Percentiles rank a stretch among this genome's conserved stretches.
These are phyloP conservation scores for Aspergillus chevalieri DNA, from an alignment of 2,329 filamentous ascomycete species.

Conservation along the genomic window DNA sequence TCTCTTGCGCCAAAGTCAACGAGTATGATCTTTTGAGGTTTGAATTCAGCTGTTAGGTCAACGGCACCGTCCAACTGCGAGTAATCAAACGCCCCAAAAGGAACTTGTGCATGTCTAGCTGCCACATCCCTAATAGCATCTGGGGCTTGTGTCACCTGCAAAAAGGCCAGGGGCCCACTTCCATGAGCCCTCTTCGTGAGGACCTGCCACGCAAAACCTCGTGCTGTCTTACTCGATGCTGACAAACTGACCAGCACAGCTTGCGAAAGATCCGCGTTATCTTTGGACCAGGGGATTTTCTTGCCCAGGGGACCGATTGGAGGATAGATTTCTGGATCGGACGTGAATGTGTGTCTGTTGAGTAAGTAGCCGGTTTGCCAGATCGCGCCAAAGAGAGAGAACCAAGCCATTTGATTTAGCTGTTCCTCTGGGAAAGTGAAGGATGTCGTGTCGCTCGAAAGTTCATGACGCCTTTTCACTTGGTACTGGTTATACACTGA, in stretches of 20 bases:
- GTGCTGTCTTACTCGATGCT: slow-evolving; percentile 27
- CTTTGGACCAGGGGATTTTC: slow-evolving; percentile 18
- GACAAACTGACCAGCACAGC: slow-evolving; percentile 28
- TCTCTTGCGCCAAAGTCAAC: no score
- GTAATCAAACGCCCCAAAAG: slow-evolving; percentile 8
- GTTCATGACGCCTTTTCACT: neutral
- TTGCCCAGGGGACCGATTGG: slow-evolving; percentile 11
- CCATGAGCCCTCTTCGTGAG: slow-evolving; percentile 8
- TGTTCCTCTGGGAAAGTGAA: slow-evolving; percentile 9
- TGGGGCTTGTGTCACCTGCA: slow-evolving; percentile 23
- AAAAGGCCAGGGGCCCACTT: slow-evolving; percentile 15
- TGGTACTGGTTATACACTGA: slow-evolving; percentile 44
- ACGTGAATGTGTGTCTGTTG: slow-evolving; percentile 26
- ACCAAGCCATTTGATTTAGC: slow-evolving; percentile 18
- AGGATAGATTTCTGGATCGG: slow-evolving; percentile 10
- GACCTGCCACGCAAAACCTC: slow-evolving; percentile 20
- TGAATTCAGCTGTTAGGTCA: slow-evolving; percentile 6
- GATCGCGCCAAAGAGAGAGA: slow-evolving; percentile 21
- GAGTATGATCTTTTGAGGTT: slow-evolving; percentile 10
- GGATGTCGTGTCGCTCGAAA: neutral
- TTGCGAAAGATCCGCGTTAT: slow-evolving; percentile 27
- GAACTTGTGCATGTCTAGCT: slow-evolving; percentile 1
- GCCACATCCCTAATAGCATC: slow-evolving; percentile 5
- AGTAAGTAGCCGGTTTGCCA: slow-evolving; percentile 27
- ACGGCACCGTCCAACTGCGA: neutral